phyloP scores from a whole-genome alignment of 2,329 filamentous ascomycete species.

The Aspergillus fischeri region DNA sequence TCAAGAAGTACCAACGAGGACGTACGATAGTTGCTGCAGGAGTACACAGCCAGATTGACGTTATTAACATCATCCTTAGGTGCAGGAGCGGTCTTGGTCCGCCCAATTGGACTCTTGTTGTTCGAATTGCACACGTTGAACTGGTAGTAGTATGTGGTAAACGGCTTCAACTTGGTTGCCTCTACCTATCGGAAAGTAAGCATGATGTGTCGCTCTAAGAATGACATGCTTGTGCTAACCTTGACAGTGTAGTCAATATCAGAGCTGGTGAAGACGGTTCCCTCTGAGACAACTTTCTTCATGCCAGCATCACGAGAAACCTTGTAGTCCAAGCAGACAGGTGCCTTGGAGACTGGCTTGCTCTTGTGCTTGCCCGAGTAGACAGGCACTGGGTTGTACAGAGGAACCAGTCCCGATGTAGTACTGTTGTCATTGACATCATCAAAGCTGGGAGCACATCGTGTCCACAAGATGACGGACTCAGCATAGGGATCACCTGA shows the following conservation, averaged over 20 bases:
- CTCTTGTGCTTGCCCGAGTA: conserved; percentile 24
- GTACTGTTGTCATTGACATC: conserved; percentile 50
- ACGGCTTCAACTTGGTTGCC: conserved; percentile 58
- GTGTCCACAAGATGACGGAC: conserved; percentile 44
- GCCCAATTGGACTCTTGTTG: conserved; percentile 58
- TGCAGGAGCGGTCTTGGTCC: conserved; percentile 65
- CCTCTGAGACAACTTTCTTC: conserved; percentile 49
- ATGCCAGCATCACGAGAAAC: conserved; percentile 48
- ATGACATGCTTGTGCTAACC: conserved; percentile 31
- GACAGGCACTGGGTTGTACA: conserved; percentile 46
- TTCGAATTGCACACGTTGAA: conserved; percentile 64
- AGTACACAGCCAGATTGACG: conserved; percentile 65
- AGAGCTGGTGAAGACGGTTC: conserved; percentile 63
- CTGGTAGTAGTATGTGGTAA: conserved; percentile 62
- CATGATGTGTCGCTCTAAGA: neutral
- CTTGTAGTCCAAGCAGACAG: conserved; percentile 65
- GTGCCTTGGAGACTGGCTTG: conserved; percentile 54
- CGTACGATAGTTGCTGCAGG: conserved; percentile 64
- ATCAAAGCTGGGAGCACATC: conserved; percentile 39
- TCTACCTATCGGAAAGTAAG: conserved; percentile 41
- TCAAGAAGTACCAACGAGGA: conserved; percentile 3
- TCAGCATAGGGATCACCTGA: conserved; percentile 44
- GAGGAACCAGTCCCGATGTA: conserved; percentile 53
- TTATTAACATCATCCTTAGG: conserved; percentile 52
- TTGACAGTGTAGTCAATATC: conserved; percentile 75